Conservation (phyloP, 2,329 filamentous ascomycete species). For the Graphiopsis chlorocephala region DNA sequence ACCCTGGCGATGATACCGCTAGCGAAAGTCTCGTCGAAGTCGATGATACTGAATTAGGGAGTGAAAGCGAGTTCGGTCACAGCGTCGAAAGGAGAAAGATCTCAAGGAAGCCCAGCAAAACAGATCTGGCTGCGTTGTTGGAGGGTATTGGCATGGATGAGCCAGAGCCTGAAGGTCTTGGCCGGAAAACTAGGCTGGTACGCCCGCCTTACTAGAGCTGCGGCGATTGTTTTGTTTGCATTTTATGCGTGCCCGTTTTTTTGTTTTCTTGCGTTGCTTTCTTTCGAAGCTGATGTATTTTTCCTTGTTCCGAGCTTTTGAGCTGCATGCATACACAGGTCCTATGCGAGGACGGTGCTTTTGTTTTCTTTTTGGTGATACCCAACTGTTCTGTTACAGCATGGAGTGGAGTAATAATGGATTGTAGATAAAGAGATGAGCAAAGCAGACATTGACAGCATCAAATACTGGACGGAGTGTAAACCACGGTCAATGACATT, state of each 20-base stretch:
- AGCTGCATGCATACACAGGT: not conserved
- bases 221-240: not conserved
- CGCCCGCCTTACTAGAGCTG: constrained; percentile 13
- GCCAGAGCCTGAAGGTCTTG: not conserved
- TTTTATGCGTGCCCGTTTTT: not conserved
- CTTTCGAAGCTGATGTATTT: not conserved
- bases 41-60: constrained; percentile 23
- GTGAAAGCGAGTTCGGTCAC: constrained; percentile 18
- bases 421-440: not conserved
- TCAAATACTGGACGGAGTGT: not conserved
- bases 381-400: not conserved
- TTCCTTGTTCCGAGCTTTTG: not conserved
- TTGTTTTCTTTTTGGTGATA: not conserved
- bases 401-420: not conserved
- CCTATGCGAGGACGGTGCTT: not conserved
- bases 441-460: not conserved
- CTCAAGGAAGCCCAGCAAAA: constrained; percentile 15
- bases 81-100: constrained; percentile 2
- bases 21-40: constrained; percentile 62
- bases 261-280: not conserved
- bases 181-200: not conserved
- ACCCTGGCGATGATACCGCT: constrained; percentile 51
- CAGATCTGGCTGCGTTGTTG: constrained; percentile 16
- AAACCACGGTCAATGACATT: not conserved
- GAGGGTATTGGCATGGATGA: constrained; percentile 17